Conservation (phyloP, 164 flowering plant species). For the Buxus sempervirens region DNA sequence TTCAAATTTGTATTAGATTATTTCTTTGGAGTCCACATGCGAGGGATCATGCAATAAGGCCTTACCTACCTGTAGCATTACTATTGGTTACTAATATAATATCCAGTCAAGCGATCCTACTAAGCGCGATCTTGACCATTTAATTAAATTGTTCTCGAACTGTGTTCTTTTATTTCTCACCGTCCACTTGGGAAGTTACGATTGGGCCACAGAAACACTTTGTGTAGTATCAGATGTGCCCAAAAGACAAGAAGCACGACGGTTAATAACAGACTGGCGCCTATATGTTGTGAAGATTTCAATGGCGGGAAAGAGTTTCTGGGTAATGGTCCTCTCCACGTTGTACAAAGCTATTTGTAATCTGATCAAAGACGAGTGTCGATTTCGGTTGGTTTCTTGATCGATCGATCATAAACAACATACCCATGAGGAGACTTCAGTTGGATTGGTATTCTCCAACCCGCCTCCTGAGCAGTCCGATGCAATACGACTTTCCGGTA, state of each 20-base stretch:
- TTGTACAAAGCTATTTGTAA: neutral
- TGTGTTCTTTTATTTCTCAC: no score
- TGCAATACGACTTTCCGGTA: constrained; percentile 39
- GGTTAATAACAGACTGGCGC: neutral
- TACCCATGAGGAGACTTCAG: constrained; percentile 9
- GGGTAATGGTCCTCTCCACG: neutral
- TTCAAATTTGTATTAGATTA: no score
- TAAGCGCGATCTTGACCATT: no score
- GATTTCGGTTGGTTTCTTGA: neutral
- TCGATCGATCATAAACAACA: constrained; percentile 6
- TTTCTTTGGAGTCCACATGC: no score
- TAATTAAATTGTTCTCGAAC: no score
- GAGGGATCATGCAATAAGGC: no score
- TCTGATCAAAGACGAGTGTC: neutral
- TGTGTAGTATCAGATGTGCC: no score
- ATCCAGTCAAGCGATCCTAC: no score
- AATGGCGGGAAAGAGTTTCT: neutral
- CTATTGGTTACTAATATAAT: no score
- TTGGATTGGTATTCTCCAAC: constrained; percentile 43
- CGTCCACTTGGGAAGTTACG: no score
- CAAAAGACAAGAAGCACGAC: neutral
- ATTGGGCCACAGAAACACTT: no score
- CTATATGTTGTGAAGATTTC: neutral
- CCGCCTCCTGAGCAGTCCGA: constrained; percentile 28
- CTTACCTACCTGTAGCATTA: no score